These are phyloP conservation scores for Coleophoma eucalyptorum DNA, from an alignment of 2,329 filamentous ascomycete genomes.

Conservation along the genomic window DNA sequence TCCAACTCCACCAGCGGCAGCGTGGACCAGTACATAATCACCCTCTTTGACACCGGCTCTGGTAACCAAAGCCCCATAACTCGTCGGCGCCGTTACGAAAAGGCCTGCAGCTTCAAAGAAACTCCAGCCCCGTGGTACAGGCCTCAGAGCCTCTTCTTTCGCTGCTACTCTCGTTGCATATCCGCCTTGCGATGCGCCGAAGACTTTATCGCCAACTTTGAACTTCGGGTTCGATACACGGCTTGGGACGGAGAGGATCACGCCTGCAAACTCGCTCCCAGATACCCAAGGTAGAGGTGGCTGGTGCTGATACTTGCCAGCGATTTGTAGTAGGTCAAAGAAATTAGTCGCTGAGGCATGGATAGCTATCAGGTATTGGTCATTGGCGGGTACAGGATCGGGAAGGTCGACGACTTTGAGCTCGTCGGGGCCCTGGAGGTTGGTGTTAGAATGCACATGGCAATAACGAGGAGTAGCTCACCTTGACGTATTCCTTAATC, in stretches of 20 bases:
- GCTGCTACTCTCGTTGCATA: conserved; percentile 76
- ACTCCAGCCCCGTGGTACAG: conserved; percentile 77
- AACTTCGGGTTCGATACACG: conserved; percentile 52
- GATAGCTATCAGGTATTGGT: conserved; percentile 84
- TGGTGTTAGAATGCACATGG: conserved; percentile 2
- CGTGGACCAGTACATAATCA: conserved; percentile 87
- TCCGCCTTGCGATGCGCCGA: conserved; percentile 81
- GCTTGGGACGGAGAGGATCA: conserved; percentile 64
- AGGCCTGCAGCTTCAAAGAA: conserved; percentile 83
- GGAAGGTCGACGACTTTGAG: conserved; percentile 73
- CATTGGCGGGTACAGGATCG: conserved; percentile 64
- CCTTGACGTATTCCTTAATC: conserved; percentile 71
- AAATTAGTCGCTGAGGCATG: conserved; percentile 91
- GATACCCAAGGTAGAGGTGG: conserved; percentile 82
- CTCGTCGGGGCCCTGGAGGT: conserved; percentile 66
- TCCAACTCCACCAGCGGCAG: conserved; percentile 88
- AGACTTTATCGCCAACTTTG: conserved; percentile 77
- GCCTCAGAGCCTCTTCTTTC: conserved; percentile 62
- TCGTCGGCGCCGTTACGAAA: conserved; percentile 89
- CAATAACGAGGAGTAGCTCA: conserved; percentile 28
- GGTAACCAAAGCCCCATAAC: conserved; percentile 77
- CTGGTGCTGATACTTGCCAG: conserved; percentile 93
- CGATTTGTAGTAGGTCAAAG: conserved; percentile 93
- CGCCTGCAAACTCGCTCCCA: conserved; percentile 83
- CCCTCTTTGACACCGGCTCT: conserved; percentile 74